Conservation (phyloP, 1,284 basidiomycete species). For the Athelia sp. region DNA sequence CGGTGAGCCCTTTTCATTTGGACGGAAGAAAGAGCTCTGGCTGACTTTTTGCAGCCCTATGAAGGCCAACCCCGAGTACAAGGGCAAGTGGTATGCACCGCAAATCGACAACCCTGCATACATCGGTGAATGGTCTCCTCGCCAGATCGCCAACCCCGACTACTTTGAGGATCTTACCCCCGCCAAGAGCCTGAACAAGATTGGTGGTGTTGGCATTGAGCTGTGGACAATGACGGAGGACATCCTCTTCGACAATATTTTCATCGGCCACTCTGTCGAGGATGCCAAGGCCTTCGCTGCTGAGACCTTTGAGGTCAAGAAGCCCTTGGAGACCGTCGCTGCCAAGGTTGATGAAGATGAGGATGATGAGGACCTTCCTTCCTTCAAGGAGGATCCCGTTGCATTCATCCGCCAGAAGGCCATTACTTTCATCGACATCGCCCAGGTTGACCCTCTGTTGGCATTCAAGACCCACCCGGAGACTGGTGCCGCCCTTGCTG, state of each 20-base stretch:
- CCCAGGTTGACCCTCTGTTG: slow-evolving; percentile 64
- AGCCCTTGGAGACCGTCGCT: slow-evolving; percentile 55
- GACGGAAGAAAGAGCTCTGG: neutral
- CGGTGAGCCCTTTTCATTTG: slow-evolving; percentile 35
- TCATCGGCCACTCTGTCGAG: slow-evolving; percentile 81
- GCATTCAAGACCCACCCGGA: slow-evolving; percentile 83
- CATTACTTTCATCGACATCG: slow-evolving; percentile 68
- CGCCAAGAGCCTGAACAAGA: slow-evolving; percentile 78
- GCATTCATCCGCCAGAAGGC: slow-evolving; percentile 77
- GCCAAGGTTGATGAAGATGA: slow-evolving; percentile 46
- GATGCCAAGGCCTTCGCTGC: slow-evolving; percentile 79
- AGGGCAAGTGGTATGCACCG: slow-evolving; percentile 95
- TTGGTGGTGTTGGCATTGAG: slow-evolving; percentile 94
- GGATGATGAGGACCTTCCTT: slow-evolving; percentile 46
- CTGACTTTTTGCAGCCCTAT: slow-evolving; percentile 48
- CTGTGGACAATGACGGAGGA: slow-evolving; percentile 99
- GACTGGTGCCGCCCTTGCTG: slow-evolving; percentile 73
- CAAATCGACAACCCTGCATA: slow-evolving; percentile 96
- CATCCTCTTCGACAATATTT: slow-evolving; percentile 94
- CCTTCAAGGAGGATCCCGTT: slow-evolving; percentile 71
- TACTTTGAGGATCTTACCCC: slow-evolving; percentile 90
- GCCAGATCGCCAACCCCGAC: slow-evolving; percentile 88
- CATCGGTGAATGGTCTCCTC: slow-evolving; percentile 94
- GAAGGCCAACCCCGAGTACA: slow-evolving; percentile 90
- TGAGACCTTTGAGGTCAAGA: slow-evolving; percentile 86